Evolutionary conservation across 805 yeast species (phyloP), one percentile per base, ranked within the genome.

Genomic region (Soucietia sequanensis): DNA sequence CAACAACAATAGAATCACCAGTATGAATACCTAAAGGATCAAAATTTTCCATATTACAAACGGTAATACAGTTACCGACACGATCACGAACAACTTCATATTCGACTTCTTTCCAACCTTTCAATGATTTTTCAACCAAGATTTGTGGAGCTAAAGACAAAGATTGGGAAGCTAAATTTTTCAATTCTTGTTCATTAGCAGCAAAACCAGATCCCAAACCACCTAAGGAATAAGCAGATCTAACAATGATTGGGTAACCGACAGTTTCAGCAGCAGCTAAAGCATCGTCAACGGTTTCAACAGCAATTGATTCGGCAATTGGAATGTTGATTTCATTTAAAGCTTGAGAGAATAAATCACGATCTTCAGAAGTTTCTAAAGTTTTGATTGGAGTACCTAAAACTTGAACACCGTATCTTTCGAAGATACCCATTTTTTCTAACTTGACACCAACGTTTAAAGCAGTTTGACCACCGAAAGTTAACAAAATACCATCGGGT

Each of bases 101-200:
- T 68, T 91, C 99, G 44, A 91, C 95, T 68, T 91, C 99, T 65
- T 91, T 91, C 99, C 99, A 91, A 46, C 99, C 99, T 72, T 90
- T 91, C 68, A 91, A 73, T 5, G 98, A 91, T 73, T 85, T 90
- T 68, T 91, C 99, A 44, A 91, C 98, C 50, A 91, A 71, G 48
- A 91, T 89, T 72, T 91, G 99, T 33, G 97, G 97, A 14, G 98
- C 80, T 43, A 90, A 68, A 18, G 95, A 80, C 43, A 91, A 72
- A 1, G 96, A 86, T 65, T 87, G 95, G 20, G 96, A 78, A 30
- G 96, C 84, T 61, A 91, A 75, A 67, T 91, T 84, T 61, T 80
- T 78, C 56, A 91, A 76, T 65, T 93, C 98, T 38, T 75, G 75
- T 44, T 76, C 81, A 61, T 87, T 82, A 49, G 76, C 74, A 38